phyloP scores from a whole-genome alignment of 2,329 filamentous ascomycete species.

The Monosporascus sp. region DNA sequence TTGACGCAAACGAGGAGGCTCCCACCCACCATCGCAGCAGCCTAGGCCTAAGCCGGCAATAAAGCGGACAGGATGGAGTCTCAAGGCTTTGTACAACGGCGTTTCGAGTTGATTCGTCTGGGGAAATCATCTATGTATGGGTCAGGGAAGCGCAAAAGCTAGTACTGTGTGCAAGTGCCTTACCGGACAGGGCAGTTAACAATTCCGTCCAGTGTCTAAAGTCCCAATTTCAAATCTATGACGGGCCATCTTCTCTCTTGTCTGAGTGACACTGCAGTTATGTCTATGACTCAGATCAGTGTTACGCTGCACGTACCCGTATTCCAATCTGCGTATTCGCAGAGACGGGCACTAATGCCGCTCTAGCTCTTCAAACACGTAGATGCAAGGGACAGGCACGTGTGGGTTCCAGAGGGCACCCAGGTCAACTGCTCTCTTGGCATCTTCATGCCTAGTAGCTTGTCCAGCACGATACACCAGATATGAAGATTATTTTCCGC shows the following conservation, averaged over 20 bases:
- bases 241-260: too few relatives aligned
- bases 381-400: not conserved
- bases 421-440: not conserved
- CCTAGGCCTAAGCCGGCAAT: constrained; percentile 13
- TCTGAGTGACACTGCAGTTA: not conserved
- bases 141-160: not conserved
- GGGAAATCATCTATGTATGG: not conserved
- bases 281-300: not conserved
- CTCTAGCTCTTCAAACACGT: not conserved
- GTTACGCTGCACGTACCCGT: not conserved
- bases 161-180: not conserved
- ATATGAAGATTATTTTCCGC: not conserved
- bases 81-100: not conserved
- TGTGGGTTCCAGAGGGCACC: not conserved
- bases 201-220: too few relatives aligned
- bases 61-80: not conserved
- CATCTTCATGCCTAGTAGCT: not conserved
- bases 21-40: constrained; percentile 18
- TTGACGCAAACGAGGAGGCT: constrained; percentile 32
- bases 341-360: not conserved
- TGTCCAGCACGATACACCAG: not conserved
- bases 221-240: too few relatives aligned
- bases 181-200: too few relatives aligned
- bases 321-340: not conserved
- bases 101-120: not conserved